Evolutionary conservation across 2,329 filamentous ascomycete genomes (phyloP).

Genomic region (Penicillium sp.): DNA sequence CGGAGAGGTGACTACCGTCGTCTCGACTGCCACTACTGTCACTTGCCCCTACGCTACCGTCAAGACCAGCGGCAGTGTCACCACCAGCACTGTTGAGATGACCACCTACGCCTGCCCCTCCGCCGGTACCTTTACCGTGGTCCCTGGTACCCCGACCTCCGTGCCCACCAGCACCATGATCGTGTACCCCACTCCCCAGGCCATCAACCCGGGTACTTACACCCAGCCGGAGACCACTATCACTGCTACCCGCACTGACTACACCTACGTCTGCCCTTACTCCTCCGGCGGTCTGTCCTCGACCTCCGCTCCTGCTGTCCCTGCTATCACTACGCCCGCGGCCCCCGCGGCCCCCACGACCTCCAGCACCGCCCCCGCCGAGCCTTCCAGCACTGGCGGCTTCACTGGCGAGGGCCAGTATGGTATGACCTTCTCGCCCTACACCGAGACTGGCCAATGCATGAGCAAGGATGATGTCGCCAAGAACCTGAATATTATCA

Average conservation of each 20-base stretch:
- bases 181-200: constrained; percentile 61
- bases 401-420: constrained; percentile 48
- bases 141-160: constrained; percentile 56
- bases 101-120: constrained; percentile 69
- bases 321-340: constrained; percentile 20
- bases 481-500: constrained; percentile 57
- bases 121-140: constrained; percentile 70
- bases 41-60: constrained; percentile 64
- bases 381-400: constrained; percentile 16
- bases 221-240: constrained; percentile 60
- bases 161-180: constrained; percentile 49
- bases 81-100: constrained; percentile 61
- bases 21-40: constrained; percentile 60
- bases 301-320: constrained; percentile 25
- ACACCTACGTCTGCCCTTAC: constrained; percentile 66
- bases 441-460: constrained; percentile 55
- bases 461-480: constrained; percentile 56
- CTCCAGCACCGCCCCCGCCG: constrained; percentile 3
- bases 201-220: constrained; percentile 65
- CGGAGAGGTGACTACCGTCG: constrained; percentile 67
- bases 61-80: constrained; percentile 51
- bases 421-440: constrained; percentile 77
- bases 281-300: constrained; percentile 38
- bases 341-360: constrained; percentile 16
- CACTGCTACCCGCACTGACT: constrained; percentile 63